These are phyloP conservation scores for Alnus glutinosa DNA, from an alignment of 306 rosid species.

Conservation along the genomic window DNA sequence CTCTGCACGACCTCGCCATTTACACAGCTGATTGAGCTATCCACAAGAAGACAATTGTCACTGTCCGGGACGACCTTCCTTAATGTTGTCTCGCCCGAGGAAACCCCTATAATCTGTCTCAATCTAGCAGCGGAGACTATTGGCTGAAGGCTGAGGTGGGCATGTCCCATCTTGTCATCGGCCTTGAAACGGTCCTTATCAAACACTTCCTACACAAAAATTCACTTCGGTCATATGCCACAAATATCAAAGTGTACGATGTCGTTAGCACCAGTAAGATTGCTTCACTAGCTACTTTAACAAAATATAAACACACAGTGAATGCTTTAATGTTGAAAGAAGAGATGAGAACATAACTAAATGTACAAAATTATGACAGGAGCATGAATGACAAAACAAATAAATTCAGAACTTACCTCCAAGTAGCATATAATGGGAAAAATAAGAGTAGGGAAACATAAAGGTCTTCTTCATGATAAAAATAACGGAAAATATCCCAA, in stretches of 20 bases:
- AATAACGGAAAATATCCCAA: neutral
- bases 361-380: neutral
- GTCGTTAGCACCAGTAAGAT: neutral
- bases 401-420: neutral
- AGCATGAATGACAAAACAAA: neutral
- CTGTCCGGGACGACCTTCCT: slow-evolving; percentile 76
- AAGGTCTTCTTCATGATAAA: neutral
- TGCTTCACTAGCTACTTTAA: neutral
- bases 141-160: slow-evolving; percentile 83
- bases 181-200: slow-evolving; percentile 90
- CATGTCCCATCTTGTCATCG: slow-evolving; percentile 98
- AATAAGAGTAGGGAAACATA: neutral
- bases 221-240: slow-evolving; percentile 7
- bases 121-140: slow-evolving; percentile 79
- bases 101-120: slow-evolving; percentile 58
- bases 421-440: neutral
- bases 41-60: slow-evolving; percentile 81
- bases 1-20: slow-evolving; percentile 79
- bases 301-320: neutral
- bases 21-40: slow-evolving; percentile 70
- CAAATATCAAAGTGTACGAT: neutral
- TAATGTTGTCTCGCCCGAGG: slow-evolving; percentile 65
- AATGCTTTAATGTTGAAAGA: neutral
- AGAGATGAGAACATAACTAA: neutral
- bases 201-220: slow-evolving; percentile 73